Conservation (phyloP, 148 eudicot genomes). For the Bassia scoparia region DNA sequence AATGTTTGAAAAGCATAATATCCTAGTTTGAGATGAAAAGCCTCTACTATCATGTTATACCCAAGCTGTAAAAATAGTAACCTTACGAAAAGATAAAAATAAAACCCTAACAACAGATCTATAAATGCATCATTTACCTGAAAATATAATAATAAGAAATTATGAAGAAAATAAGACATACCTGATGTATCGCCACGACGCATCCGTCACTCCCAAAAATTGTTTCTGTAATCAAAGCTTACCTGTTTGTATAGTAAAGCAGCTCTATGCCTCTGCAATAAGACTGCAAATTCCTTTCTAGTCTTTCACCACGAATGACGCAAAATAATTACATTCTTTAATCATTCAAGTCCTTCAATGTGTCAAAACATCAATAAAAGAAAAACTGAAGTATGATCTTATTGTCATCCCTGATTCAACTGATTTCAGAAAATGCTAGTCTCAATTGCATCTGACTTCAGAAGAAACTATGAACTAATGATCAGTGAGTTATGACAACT, state of each 20-base stretch:
- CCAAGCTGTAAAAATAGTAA: too few species aligned
- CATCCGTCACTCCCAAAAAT: slow-evolving; percentile 41
- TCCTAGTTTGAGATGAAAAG: too few species aligned
- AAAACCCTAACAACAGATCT: too few species aligned
- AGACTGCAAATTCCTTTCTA: slow-evolving; percentile 67
- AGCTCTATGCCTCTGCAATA: slow-evolving; percentile 69
- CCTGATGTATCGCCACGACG: slow-evolving; percentile 80
- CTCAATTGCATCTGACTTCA: background rate
- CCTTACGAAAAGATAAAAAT: too few species aligned
- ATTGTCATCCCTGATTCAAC: too few species aligned
- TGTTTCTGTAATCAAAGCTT: slow-evolving; percentile 42
- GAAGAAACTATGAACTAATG: background rate
- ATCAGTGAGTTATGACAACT: background rate
- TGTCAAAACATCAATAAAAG: too few species aligned
- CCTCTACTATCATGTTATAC: too few species aligned
- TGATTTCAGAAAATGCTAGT: too few species aligned
- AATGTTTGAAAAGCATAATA: too few species aligned
- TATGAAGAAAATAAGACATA: slow-evolving; percentile 20
- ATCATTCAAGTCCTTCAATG: background rate
- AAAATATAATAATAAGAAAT: background rate
- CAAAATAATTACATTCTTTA: slow-evolving; percentile 13
- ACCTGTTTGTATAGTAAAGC: slow-evolving; percentile 62
- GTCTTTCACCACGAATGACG: slow-evolving; percentile 79
- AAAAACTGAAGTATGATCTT: too few species aligned
- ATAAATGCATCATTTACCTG: background rate